These are phyloP conservation scores for Kwoniella dejecticola DNA, from an alignment of 768 basidiomycete species.

Conservation along the genomic window DNA sequence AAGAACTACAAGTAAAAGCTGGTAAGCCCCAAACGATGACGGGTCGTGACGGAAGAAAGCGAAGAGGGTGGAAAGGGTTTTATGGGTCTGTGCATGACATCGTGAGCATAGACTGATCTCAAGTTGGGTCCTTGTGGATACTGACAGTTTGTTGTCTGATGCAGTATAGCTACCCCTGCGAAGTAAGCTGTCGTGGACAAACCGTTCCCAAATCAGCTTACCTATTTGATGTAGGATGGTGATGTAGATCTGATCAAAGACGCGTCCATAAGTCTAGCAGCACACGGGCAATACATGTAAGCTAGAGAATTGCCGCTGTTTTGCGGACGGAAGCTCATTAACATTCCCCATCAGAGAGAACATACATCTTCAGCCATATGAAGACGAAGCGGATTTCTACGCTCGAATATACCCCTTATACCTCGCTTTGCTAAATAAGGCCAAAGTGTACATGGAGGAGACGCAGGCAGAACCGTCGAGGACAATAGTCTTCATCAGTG, in stretches of 20 bases:
- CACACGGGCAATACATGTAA: slow-evolving; percentile 79
- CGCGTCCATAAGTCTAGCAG: slow-evolving; percentile 76
- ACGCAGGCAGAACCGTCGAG: slow-evolving; percentile 67
- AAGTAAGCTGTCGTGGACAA: slow-evolving; percentile 60
- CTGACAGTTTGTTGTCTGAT: not conserved
- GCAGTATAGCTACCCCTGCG: slow-evolving; percentile 71
- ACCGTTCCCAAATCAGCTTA: slow-evolving; percentile 2
- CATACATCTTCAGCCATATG: slow-evolving; percentile 75
- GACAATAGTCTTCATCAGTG: slow-evolving; percentile 83
- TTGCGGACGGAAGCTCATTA: not conserved
- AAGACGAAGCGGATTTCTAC: slow-evolving; percentile 74
- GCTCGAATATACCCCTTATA: slow-evolving; percentile 68
- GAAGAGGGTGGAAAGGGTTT: slow-evolving; percentile 60
- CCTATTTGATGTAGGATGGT: slow-evolving; percentile 66
- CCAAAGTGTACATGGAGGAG: slow-evolving; percentile 68
- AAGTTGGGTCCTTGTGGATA: not conserved
- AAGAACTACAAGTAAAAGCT: slow-evolving; percentile 59
- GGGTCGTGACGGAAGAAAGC: slow-evolving; percentile 53
- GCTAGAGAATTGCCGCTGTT: slow-evolving; percentile 2
- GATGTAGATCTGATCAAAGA: slow-evolving; percentile 76
- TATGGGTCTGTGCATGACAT: slow-evolving; percentile 96
- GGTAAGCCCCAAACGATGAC: slow-evolving; percentile 45
- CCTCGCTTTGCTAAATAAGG: slow-evolving; percentile 68
- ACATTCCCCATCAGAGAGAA: slow-evolving; percentile 49
- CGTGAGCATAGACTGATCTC: slow-evolving; percentile 13